Conservation (phyloP, 805 yeast genomes). For the Kuraishia borneana region DNA sequence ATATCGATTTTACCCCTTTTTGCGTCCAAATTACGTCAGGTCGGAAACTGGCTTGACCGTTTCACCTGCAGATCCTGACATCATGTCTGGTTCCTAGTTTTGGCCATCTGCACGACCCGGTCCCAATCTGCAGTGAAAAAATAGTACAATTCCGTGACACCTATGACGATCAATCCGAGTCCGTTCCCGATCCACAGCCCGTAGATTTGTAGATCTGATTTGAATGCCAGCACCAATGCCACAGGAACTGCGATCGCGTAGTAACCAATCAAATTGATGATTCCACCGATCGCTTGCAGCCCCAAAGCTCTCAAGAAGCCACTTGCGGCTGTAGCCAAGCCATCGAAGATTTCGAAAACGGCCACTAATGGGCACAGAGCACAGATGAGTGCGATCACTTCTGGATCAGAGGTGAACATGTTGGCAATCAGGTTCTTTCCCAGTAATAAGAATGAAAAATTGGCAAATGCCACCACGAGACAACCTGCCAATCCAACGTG, state of each 20-base stretch:
- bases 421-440: conserved; percentile 39
- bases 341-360: conserved; percentile 56
- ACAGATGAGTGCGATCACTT: conserved; percentile 41
- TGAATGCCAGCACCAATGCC: conserved; percentile 32
- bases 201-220: conserved; percentile 25
- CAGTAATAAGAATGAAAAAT: conserved; percentile 32
- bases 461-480: conserved; percentile 20
- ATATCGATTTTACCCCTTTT: too few relatives aligned
- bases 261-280: conserved; percentile 45
- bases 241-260: conserved; percentile 38
- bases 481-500: conserved; percentile 27
- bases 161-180: conserved; percentile 47
- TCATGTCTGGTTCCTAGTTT: conserved; percentile 16
- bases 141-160: conserved; percentile 32
- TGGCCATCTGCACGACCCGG: conserved; percentile 23
- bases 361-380: conserved; percentile 54
- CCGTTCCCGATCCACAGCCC: conserved; percentile 77
- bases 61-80: too few relatives aligned
- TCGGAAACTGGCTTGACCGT: too few relatives aligned
- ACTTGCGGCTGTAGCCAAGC: conserved; percentile 58
- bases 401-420: conserved; percentile 51
- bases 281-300: conserved; percentile 61
- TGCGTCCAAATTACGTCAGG: too few relatives aligned
- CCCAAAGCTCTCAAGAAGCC: conserved; percentile 74
- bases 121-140: conserved; percentile 45